Evolutionary conservation across 1,284 basidiomycete species (phyloP), one percentile per base, ranked within the genome.

Genomic region (Microbotryomycetes sp.): DNA sequence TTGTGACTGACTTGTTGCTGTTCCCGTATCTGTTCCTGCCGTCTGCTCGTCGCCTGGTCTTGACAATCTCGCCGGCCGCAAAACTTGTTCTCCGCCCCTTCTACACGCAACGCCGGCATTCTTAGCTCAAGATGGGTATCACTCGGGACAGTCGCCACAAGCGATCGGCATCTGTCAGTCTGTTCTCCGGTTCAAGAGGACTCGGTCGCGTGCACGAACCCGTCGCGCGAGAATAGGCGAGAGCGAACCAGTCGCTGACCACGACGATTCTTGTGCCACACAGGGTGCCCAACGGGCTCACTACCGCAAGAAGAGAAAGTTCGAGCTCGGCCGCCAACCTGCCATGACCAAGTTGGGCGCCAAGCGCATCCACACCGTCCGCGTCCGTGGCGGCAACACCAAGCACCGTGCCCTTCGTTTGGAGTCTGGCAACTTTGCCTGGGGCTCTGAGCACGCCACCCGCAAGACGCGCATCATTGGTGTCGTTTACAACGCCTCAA

Each of bases 401-500:
- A 97, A 97, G 79, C 86, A 86, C 81, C 86, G 92, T 71, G 93
- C 93, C 57, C 85, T 97, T 70, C 88, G 92, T 79, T 84, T 97
- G 60, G 92, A 97, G 71, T 79, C 84, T 64, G 92, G 92, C 68
- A 97, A 97, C 84, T 97, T 91, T 78, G 91, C 93, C 63, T 97
- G 92, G 92, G 93, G 82, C 62, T 93, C 89, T 52, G 92, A 97
- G 80, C 83, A 87, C 75, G 80, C 85, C 65, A 97, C 92, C 62
- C 83, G 81, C 79, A 97, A 97, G 83, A 93, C 92, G 58, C 86
- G 93, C 75, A 82, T 97, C 76, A 90, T 97, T 77, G 80, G 85
- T 80, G 93, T 97, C 71, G 92, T 91, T 56, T 97, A 97, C 84
- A 97, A 97, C 78, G 84, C 93, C 53, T 92, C 92, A 68, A 97